Evolutionary conservation across 2,329 filamentous ascomycete genomes (phyloP).

Genomic region (Aspergillus terreus): DNA sequence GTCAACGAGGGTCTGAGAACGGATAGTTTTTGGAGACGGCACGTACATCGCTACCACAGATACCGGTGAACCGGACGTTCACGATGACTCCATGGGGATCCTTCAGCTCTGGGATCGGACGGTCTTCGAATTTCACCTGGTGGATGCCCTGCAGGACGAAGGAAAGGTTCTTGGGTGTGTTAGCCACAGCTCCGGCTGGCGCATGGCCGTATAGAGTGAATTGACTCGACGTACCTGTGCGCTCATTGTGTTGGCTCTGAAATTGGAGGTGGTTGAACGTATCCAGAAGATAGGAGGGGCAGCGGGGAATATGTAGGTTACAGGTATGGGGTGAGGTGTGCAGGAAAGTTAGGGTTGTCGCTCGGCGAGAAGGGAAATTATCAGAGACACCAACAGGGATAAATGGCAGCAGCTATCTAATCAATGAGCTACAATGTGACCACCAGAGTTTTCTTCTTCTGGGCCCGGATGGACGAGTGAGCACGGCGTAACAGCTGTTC

Average conservation of each 20-base stretch:
- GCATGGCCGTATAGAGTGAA: background rate
- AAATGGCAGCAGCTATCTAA: background rate
- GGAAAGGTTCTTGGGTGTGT: conserved; percentile 64
- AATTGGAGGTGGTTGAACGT: too few relatives aligned
- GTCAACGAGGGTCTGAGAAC: background rate
- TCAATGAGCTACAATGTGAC: too few relatives aligned
- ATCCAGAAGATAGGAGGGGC: too few relatives aligned
- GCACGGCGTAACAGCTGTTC: too few relatives aligned
- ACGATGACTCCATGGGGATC: conserved; percentile 73
- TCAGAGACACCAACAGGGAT: too few relatives aligned
- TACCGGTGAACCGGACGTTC: conserved; percentile 78
- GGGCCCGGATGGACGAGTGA: background rate
- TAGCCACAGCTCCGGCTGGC: background rate
- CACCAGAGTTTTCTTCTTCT: too few relatives aligned
- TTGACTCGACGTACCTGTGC: background rate
- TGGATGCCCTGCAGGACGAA: conserved; percentile 76
- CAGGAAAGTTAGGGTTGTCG: too few relatives aligned
- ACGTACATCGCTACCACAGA: conserved; percentile 78
- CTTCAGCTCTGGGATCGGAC: conserved; percentile 65
- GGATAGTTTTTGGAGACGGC: background rate
- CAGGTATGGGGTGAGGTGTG: too few relatives aligned
- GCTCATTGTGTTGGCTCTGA: background rate
- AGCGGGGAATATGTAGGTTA: too few relatives aligned
- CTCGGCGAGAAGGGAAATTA: too few relatives aligned
- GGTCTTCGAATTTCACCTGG: conserved; percentile 70